phyloP scores from a whole-genome alignment of 208 protist species.

The Crithidia acanthocephali region DNA sequence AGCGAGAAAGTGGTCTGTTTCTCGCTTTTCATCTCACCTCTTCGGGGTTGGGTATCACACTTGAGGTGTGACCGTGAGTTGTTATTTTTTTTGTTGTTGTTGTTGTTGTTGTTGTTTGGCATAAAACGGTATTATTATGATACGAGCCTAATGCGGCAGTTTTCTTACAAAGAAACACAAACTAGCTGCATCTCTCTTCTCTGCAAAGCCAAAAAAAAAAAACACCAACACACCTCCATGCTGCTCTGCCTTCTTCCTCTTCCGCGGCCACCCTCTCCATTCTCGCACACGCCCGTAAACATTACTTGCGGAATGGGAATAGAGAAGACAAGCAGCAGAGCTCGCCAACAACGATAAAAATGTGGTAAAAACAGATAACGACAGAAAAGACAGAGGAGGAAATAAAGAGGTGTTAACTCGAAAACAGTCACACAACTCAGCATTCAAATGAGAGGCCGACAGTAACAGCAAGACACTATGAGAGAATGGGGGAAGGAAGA shows the following conservation, averaged over 20 bases:
- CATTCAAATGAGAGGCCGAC: too few species aligned
- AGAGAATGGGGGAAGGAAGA: too few species aligned
- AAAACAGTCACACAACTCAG: neutral
- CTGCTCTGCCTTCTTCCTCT: too few species aligned
- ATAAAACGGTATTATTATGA: neutral
- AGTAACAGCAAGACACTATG: too few species aligned
- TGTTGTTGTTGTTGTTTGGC: neutral
- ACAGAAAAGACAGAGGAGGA: constrained; percentile 8
- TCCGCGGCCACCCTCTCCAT: too few species aligned
- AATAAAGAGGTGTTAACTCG: too few species aligned
- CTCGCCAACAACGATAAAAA: constrained; percentile 18
- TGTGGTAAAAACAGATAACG: constrained; percentile 22
- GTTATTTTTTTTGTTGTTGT: neutral
- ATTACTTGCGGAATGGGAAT: too few species aligned
- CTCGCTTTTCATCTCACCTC: too few species aligned
- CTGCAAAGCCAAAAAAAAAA: neutral
- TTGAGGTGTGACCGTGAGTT: neutral
- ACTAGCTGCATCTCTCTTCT: neutral
- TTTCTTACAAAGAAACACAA: neutral
- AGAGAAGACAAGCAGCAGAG: neutral
- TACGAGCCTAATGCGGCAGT: neutral
- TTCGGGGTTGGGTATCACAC: too few species aligned
- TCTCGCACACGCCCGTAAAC: too few species aligned
- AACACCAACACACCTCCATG: too few species aligned
- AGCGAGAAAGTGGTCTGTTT: too few species aligned